Conservation (phyloP, 1,284 basidiomycete genomes). For the Pyrrhoderma noxium region DNA sequence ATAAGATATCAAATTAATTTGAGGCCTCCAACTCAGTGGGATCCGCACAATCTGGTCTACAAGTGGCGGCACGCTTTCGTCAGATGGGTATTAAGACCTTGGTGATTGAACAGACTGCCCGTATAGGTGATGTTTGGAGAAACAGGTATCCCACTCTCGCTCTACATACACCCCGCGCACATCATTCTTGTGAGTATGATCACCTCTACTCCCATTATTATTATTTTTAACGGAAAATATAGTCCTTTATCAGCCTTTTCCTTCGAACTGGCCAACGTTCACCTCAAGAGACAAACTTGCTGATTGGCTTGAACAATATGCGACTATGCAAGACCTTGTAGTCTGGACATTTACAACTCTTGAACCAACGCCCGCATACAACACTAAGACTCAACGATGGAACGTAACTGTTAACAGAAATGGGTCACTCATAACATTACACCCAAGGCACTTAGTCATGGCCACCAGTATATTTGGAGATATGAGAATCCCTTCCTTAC, state of each 20-base stretch:
- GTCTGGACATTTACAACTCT: constrained; percentile 19
- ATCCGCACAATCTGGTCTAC: constrained; percentile 47
- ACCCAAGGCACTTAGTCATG: constrained; percentile 32
- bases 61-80: constrained; percentile 43
- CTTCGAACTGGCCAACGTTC: constrained; percentile 17
- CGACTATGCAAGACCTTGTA: constrained; percentile 14
- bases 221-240: neutral
- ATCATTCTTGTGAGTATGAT: constrained; percentile 11
- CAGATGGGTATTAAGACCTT: constrained; percentile 42
- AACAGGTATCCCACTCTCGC: constrained; percentile 43
- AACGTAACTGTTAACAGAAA: constrained; percentile 25
- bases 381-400: constrained; percentile 28
- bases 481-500: constrained; percentile 27
- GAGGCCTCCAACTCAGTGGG: constrained; percentile 33
- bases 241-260: constrained; percentile 19
- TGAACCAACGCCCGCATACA: constrained; percentile 21
- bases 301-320: constrained; percentile 19
- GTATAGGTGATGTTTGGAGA: constrained; percentile 51
- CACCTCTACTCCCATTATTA: neutral
- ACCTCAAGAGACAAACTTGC: constrained; percentile 19
- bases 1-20: neutral
- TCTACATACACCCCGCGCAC: constrained; percentile 32
- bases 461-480: constrained; percentile 31
- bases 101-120: constrained; percentile 39
- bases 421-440: constrained; percentile 25